Base-by-base conservation (phyloP, 2,329 filamentous ascomycete genomes). In the Akanthomyces dipterigenus region DNA sequence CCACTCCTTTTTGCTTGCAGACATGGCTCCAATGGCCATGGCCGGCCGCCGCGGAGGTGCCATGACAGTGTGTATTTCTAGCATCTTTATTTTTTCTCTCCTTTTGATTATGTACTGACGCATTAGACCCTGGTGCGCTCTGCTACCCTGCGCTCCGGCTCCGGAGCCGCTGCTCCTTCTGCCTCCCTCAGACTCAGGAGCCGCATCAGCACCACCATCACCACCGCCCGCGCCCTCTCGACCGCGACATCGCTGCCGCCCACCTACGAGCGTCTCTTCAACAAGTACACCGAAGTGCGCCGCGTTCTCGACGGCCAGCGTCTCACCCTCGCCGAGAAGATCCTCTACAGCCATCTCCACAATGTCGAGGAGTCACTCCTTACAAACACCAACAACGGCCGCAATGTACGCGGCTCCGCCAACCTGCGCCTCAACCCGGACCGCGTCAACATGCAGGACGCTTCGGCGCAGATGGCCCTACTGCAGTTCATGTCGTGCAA, bases 401-500 rank as follows among this genome's bases (percentile, higher is more conserved):
- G 84, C 56, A 84, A 88, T 70, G 88, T 99, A 64, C 87, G 95
- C 46, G 93, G 93, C 67, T 87, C 87, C 71, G 93, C 92, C 55
- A 98, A 96, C 73, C 82, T 99, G 76, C 96, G 96, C 80, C 88
- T 99, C 75, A 96, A 96, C 77, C 95, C 95, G 24, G 95, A 99
- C 75, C 86, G 95, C 58, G 95, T 98, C 68, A 96, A 96, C 66
- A 99, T 99, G 95, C 95, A 99, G 77, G 95, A 99, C 80, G 95
- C 95, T 16, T 96, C 91, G 34, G 95, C 95, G 6, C 95, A 99
- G 79, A 99, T 99, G 95, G 95, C 95, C 1, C 80, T 99, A 66
- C 80, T 99, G 68, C 95, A 99, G 77, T 99, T 99, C 82, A 99
- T 99, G 93, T 91, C 90, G 31, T 99, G 95, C 76, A 90, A 91